phyloP scores from a whole-genome alignment of 1,284 basidiomycete genomes.

The Cerioporus squamosus region DNA sequence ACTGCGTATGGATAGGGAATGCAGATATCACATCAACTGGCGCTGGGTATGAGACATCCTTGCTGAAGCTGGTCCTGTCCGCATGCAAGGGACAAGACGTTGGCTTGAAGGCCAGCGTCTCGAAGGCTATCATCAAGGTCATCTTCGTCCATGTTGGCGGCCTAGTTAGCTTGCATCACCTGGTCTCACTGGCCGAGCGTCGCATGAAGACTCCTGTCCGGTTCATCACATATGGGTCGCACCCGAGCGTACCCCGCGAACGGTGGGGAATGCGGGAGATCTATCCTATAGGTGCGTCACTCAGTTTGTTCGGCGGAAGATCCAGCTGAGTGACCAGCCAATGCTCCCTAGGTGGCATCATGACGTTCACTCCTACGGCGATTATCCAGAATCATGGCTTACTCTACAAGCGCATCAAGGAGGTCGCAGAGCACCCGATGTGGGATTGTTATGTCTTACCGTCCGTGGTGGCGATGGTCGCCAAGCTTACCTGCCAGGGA shows the following conservation, averaged over 20 bases:
- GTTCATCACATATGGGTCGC: conserved; percentile 70
- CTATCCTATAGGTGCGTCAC: conserved; percentile 60
- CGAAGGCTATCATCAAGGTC: conserved; percentile 46
- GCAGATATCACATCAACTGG: conserved; percentile 26
- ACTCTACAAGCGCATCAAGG: conserved; percentile 48
- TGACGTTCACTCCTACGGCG: conserved; percentile 67
- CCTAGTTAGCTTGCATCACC: conserved; percentile 47
- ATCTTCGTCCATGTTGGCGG: conserved; percentile 71
- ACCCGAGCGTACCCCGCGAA: conserved; percentile 48
- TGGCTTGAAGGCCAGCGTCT: conserved; percentile 42
- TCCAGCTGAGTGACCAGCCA: not conserved
- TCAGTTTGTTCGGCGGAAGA: not conserved
- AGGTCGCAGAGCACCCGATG: conserved; percentile 59
- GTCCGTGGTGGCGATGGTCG: conserved; percentile 54
- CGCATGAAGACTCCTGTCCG: conserved; percentile 49
- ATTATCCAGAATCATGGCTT: conserved; percentile 53
- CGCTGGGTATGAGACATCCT: conserved; percentile 46
- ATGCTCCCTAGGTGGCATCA: conserved; percentile 57
- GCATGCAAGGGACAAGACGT: conserved; percentile 43
- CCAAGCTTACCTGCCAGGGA: conserved; percentile 30
- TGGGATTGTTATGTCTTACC: conserved; percentile 71
- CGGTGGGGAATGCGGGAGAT: conserved; percentile 66
- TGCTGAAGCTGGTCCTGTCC: conserved; percentile 50
- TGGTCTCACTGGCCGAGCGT: conserved; percentile 52
- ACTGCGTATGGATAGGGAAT: conserved; percentile 44